A percentile compares a stretch with the other conserved stretches of the same genome.
Evolutionary conservation across 2,329 filamentous ascomycete species (phyloP).

Genomic region (Sporothrix sp.): DNA sequence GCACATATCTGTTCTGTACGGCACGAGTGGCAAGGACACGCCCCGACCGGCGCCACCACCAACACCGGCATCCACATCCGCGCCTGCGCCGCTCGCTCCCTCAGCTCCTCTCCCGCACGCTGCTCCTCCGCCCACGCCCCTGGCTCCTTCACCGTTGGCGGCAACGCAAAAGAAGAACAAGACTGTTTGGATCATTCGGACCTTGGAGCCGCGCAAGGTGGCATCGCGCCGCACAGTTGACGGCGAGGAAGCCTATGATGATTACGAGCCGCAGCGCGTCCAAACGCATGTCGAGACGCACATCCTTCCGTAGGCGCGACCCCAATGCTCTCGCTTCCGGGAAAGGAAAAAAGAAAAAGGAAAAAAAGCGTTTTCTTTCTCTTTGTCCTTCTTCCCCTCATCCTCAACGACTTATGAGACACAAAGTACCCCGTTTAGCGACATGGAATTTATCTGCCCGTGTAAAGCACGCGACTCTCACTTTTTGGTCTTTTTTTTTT

Average conservation of each 20-base stretch:
- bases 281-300: conserved; percentile 16
- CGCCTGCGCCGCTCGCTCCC: background rate
- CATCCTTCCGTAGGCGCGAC: background rate
- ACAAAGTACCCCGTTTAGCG: background rate
- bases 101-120: background rate
- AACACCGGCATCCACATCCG: background rate
- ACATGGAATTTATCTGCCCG: too few relatives aligned
- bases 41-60: background rate
- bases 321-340: too few relatives aligned
- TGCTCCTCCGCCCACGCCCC: background rate
- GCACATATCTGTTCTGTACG: background rate
- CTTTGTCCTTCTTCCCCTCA: background rate
- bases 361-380: background rate
- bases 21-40: background rate
- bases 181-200: conserved; percentile 17
- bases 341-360: too few relatives aligned
- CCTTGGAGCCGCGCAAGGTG: conserved; percentile 13
- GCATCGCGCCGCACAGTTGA: background rate
- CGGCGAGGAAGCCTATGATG: conserved; percentile 4
- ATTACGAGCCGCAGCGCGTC: conserved; percentile 14
- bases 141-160: background rate
- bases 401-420: background rate
- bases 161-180: conserved; percentile 11
- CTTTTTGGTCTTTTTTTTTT: background rate
- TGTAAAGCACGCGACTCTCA: background rate